These are phyloP conservation scores for Anthoceros angustus DNA, from an alignment of 225 moss, liverwort and hornwort species.

Conservation along the genomic window DNA sequence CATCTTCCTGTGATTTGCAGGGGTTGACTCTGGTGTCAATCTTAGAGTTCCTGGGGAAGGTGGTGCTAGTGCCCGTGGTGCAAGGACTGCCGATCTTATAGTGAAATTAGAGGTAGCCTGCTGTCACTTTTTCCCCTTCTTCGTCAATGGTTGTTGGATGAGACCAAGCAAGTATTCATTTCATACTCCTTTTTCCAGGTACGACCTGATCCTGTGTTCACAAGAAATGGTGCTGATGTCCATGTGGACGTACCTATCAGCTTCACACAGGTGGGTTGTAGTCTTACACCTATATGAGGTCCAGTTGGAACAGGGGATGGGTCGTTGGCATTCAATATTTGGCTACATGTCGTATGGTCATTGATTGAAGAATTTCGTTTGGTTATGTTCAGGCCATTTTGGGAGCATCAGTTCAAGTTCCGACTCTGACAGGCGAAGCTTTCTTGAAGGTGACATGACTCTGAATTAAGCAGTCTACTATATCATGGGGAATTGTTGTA, in stretches of 20 bases:
- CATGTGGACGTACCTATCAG: slow-evolving; percentile 36
- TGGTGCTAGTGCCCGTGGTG: slow-evolving; percentile 46
- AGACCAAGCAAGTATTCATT: not conserved
- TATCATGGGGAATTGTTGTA: not conserved
- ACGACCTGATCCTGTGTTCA: slow-evolving; percentile 33
- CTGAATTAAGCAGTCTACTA: not conserved
- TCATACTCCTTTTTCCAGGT: slow-evolving; percentile 15
- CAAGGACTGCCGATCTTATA: slow-evolving; percentile 40
- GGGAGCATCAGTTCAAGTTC: slow-evolving; percentile 46
- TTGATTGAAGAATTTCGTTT: too few species aligned
- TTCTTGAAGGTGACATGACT: slow-evolving; percentile 25
- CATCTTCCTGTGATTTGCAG: slow-evolving; percentile 23
- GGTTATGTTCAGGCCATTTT: slow-evolving; percentile 32
- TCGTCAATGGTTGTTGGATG: not conserved
- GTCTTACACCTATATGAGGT: not conserved
- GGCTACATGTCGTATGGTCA: too few species aligned
- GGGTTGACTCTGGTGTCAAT: slow-evolving; percentile 58
- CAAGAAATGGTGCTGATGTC: slow-evolving; percentile 39
- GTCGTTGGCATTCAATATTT: too few species aligned
- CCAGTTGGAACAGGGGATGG: too few species aligned
- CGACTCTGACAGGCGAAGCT: slow-evolving; percentile 43
- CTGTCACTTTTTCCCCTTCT: not conserved
- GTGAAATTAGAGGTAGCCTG: slow-evolving; percentile 49
- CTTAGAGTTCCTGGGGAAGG: slow-evolving; percentile 66
- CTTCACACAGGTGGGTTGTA: slow-evolving; percentile 26